Evolutionary conservation across 148 eudicot genomes (phyloP).

Genomic region (Cornus kousa): DNA sequence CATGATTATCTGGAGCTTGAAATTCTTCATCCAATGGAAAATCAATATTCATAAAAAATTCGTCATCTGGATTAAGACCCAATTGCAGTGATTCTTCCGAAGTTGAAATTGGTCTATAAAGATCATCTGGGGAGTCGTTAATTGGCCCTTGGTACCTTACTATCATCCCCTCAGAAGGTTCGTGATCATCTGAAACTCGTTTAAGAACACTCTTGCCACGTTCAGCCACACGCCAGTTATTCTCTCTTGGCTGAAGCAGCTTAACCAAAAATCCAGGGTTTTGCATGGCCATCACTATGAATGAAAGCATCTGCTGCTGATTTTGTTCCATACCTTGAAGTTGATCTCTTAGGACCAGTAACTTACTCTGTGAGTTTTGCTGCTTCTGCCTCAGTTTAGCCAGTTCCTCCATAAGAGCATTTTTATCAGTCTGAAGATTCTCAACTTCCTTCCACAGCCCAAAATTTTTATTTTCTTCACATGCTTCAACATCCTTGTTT

Average conservation of each 20-base stretch:
- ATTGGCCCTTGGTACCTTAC: conserved; percentile 59
- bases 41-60: conserved; percentile 47
- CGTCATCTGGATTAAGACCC: conserved; percentile 49
- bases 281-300: conserved; percentile 86
- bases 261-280: conserved; percentile 64
- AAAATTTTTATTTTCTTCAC: conserved; percentile 35
- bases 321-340: conserved; percentile 77
- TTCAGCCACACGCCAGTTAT: conserved; percentile 54
- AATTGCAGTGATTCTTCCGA: conserved; percentile 34
- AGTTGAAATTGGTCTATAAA: conserved; percentile 18
- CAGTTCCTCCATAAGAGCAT: conserved; percentile 63
- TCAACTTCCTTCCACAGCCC: conserved; percentile 70
- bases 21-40: conserved; percentile 41
- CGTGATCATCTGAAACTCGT: conserved; percentile 37
- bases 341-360: conserved; percentile 54
- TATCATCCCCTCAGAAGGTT: conserved; percentile 45
- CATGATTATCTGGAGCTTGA: conserved; percentile 29
- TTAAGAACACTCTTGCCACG: conserved; percentile 45
- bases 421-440: conserved; percentile 61
- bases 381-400: conserved; percentile 57
- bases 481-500: conserved; percentile 20
- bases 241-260: conserved; percentile 59
- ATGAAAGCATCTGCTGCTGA: conserved; percentile 85
- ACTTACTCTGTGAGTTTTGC: conserved; percentile 53
- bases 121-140: conserved; percentile 25